Evolutionary conservation across 805 yeast species (phyloP).

Genomic region (Priceomyces carsonii): DNA sequence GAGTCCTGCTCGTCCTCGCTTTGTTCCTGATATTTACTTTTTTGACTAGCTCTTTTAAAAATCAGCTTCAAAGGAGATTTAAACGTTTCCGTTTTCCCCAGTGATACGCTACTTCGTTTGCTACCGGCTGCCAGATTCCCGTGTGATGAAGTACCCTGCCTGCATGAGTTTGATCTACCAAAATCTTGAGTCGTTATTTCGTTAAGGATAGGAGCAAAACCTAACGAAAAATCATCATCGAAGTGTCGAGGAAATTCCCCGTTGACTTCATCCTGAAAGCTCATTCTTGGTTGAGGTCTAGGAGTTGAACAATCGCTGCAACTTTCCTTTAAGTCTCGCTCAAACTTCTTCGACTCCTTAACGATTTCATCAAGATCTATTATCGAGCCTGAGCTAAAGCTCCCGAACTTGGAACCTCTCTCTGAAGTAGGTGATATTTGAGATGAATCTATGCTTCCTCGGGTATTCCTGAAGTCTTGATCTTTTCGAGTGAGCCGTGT

Average conservation of each 20-base stretch:
- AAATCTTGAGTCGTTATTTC: too few species aligned
- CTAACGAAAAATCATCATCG: too few species aligned
- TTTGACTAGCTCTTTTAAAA: not conserved
- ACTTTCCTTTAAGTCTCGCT: constrained; percentile 1
- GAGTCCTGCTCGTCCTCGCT: not conserved
- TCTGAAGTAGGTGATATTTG: not conserved
- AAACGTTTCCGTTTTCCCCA: too few species aligned
- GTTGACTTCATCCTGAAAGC: not conserved
- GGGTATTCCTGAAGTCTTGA: too few species aligned
- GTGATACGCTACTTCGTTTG: too few species aligned
- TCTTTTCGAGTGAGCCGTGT: too few species aligned
- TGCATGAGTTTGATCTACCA: too few species aligned
- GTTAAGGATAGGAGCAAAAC: too few species aligned
- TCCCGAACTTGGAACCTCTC: not conserved
- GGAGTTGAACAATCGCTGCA: not conserved
- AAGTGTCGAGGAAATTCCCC: too few species aligned
- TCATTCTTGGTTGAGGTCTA: constrained; percentile 2
- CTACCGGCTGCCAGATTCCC: too few species aligned
- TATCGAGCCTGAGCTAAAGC: not conserved
- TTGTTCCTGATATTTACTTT: not conserved
- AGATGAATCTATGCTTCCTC: not conserved
- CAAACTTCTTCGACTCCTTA: constrained; percentile 5
- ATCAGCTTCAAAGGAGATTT: too few species aligned
- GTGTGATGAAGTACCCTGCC: too few species aligned
- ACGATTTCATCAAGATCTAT: constrained; percentile 9